Percentiles rank a stretch among this genome's conserved stretches.
Conservation (phyloP, 2,329 filamentous ascomycete genomes). For the Neonectria punicea region DNA sequence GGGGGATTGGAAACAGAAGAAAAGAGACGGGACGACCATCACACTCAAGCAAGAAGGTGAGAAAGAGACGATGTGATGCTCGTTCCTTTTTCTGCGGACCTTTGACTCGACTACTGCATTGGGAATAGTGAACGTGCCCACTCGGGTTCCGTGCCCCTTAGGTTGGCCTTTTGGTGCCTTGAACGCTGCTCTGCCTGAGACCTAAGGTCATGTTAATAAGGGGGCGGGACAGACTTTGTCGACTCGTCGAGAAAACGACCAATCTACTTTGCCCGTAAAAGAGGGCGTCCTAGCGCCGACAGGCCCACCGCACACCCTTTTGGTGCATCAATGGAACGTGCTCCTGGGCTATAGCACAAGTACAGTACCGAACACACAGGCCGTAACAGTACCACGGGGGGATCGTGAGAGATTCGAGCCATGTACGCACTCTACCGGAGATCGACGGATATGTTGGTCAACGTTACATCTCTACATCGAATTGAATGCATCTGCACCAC, state of each 20-base stretch:
- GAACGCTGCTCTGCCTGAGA: background rate
- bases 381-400: background rate
- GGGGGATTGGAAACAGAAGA: slow-evolving; percentile 15
- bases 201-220: background rate
- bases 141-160: slow-evolving; percentile 5
- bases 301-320: background rate
- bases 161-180: background rate
- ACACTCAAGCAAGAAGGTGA: slow-evolving; percentile 24
- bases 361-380: background rate
- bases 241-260: background rate
- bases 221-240: background rate
- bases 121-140: slow-evolving; percentile 24
- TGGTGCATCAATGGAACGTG: background rate
- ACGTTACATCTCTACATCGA: slow-evolving; percentile 16
- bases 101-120: slow-evolving; percentile 18
- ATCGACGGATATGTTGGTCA: slow-evolving; percentile 13
- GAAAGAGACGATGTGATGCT: slow-evolving; percentile 25
- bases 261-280: background rate
- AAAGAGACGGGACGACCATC: slow-evolving; percentile 16
- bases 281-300: slow-evolving; percentile 6
- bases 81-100: slow-evolving; percentile 26
- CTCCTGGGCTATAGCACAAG: background rate
- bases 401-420: background rate
- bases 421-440: slow-evolving; percentile 5
- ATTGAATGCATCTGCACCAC: slow-evolving; percentile 13